Evolutionary conservation across 2,329 filamentous ascomycete genomes (phyloP).

Genomic region (Xylariaceae sp.): DNA sequence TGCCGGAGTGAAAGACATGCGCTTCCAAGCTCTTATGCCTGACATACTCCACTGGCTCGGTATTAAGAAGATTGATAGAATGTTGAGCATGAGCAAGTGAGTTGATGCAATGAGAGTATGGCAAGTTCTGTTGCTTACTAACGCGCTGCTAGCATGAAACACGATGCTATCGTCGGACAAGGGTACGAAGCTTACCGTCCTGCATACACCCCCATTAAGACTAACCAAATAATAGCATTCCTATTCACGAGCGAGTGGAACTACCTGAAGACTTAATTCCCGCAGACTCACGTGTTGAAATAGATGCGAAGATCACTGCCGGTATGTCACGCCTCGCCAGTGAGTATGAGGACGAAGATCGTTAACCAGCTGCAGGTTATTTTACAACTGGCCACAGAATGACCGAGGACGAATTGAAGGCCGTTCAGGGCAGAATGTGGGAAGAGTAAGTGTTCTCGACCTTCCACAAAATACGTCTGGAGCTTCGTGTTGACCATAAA

Average conservation of each 20-base stretch:
- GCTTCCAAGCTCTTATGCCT: conserved; percentile 97
- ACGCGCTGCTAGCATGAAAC: conserved; percentile 72
- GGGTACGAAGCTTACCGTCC: conserved; percentile 56
- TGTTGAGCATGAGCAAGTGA: conserved; percentile 98
- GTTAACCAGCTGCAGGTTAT: conserved; percentile 57
- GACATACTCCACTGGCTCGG: conserved; percentile 98
- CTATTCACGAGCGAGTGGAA: conserved; percentile 87
- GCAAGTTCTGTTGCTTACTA: conserved; percentile 32
- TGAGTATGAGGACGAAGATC: conserved; percentile 20
- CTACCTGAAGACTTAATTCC: conserved; percentile 95
- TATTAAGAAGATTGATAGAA: conserved; percentile 97
- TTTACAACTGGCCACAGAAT: conserved; percentile 90
- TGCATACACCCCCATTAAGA: conserved; percentile 21
- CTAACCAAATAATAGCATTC: conserved; percentile 63
- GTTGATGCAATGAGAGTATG: conserved; percentile 41
- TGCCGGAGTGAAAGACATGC: conserved; percentile 94
- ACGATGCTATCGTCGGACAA: conserved; percentile 85
- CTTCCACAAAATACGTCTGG: conserved; percentile 22
- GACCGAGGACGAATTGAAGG: conserved; percentile 82
- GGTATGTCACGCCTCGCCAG: conserved; percentile 58
- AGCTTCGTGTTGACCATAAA: conserved; percentile 33
- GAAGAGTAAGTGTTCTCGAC: conserved; percentile 66
- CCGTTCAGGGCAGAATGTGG: conserved; percentile 90
- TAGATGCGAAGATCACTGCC: conserved; percentile 97
- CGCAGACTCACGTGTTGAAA: conserved; percentile 94